Percentiles rank a stretch among this genome's conserved stretches.
phyloP scores from a whole-genome alignment of 2,329 filamentous ascomycete species.

The Pestalotiopsis sp. region DNA sequence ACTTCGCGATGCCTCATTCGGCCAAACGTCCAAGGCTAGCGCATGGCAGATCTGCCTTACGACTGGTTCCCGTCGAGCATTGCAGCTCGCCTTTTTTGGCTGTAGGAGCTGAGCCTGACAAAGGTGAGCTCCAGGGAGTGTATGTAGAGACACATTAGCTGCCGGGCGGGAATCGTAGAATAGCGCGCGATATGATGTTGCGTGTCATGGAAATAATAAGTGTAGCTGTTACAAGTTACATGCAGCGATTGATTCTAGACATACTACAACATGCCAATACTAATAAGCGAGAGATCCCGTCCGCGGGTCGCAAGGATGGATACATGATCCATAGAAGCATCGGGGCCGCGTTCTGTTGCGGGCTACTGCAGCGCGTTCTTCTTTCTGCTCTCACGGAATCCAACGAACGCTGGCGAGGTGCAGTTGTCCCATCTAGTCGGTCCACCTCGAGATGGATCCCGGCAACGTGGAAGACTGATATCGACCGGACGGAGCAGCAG shows the following conservation, averaged over 20 bases:
- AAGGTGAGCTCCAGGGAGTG: constrained; percentile 7
- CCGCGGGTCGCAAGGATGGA: not conserved
- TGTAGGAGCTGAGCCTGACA: not conserved
- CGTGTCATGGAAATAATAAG: not conserved
- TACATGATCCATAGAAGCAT: not conserved
- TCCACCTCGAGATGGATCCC: constrained; percentile 15
- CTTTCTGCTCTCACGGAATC: not conserved
- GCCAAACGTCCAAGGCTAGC: constrained; percentile 12
- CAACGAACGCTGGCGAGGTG: constrained; percentile 4
- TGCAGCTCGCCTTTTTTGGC: not conserved
- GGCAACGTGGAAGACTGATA: constrained; percentile 15
- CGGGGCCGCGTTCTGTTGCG: not conserved
- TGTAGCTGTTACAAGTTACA: not conserved
- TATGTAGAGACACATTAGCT: constrained; percentile 14
- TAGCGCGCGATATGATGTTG: not conserved
- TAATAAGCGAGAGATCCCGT: not conserved
- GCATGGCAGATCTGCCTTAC: constrained; percentile 18
- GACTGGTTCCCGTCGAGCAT: constrained; percentile 13
- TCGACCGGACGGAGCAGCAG: constrained; percentile 3
- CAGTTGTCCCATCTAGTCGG: constrained; percentile 12
- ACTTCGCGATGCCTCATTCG: constrained; percentile 16
- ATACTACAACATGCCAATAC: not conserved
- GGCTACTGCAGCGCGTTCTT: not conserved
- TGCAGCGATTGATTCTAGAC: not conserved
- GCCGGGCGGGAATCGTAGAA: not conserved